Conservation (phyloP, 148 eudicot species). For the Talinum fruticosum region DNA sequence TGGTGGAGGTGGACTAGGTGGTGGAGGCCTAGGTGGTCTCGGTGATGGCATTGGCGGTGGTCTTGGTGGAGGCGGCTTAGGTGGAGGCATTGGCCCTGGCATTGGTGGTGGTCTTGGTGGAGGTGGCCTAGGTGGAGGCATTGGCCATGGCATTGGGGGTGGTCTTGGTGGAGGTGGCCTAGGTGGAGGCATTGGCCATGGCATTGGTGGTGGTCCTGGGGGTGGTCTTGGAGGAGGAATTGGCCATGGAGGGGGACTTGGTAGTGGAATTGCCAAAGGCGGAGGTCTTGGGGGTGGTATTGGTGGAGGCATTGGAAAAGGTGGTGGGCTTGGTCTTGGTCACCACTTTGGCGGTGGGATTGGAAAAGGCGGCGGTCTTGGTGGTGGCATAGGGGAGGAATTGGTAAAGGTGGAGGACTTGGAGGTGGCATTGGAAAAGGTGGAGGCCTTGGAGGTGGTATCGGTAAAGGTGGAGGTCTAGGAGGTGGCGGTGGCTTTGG, state of each 20-base stretch:
- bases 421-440: conserved; percentile 13
- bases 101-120: conserved; percentile 22
- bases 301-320: conserved; percentile 27
- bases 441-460: conserved; percentile 6
- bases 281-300: conserved; percentile 27
- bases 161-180: conserved; percentile 10
- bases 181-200: conserved; percentile 21
- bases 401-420: conserved; percentile 3
- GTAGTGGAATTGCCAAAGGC: conserved; percentile 20
- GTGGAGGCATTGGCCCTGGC: conserved; percentile 22
- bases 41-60: conserved; percentile 32
- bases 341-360: conserved; percentile 23
- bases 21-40: conserved; percentile 19
- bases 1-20: conserved; percentile 21
- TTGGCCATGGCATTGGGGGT: conserved; percentile 19
- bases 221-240: conserved; percentile 24
- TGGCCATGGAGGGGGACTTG: conserved; percentile 13
- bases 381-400: conserved; percentile 25
- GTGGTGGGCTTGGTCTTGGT: conserved; percentile 31
- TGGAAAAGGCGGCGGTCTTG: conserved; percentile 19
- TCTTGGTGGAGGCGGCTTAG: conserved; percentile 17
- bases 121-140: conserved; percentile 19
- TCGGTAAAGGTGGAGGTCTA: conserved; percentile 21
- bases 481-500: conserved; percentile 28
- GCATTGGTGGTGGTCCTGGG: conserved; percentile 15